phyloP scores from a whole-genome alignment of 2,329 filamentous ascomycete species.

The Hypoxylon sp. region DNA sequence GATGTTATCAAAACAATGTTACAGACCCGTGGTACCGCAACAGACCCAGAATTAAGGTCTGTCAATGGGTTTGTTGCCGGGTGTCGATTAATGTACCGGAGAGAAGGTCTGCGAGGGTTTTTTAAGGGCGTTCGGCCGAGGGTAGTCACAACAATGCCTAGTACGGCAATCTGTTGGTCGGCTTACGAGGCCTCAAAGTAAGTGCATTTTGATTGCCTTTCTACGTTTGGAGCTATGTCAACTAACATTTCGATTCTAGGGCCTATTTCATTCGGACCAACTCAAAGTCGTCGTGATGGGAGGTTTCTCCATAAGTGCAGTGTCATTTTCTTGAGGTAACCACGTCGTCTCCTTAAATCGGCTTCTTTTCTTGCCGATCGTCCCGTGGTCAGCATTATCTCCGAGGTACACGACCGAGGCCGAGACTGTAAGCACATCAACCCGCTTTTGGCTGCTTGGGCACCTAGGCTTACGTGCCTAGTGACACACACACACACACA shows the following conservation, averaged over 20 bases:
- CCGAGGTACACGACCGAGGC: constrained; percentile 43
- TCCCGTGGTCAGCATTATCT: constrained; percentile 41
- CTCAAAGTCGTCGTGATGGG: constrained; percentile 46
- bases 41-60: constrained; percentile 84
- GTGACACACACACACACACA: constrained; percentile 22
- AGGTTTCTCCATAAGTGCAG: constrained; percentile 22
- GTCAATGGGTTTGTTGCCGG: constrained; percentile 86
- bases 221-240: constrained; percentile 2
- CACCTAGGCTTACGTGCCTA: constrained; percentile 21
- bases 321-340: constrained; percentile 37
- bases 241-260: constrained; percentile 45
- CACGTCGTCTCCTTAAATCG: constrained; percentile 34
- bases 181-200: constrained; percentile 79
- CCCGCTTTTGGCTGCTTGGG: constrained; percentile 26
- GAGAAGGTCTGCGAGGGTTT: constrained; percentile 89
- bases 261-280: constrained; percentile 56
- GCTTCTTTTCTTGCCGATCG: constrained; percentile 39
- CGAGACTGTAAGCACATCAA: constrained; percentile 28
- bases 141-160: constrained; percentile 97
- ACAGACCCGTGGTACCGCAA: constrained; percentile 89
- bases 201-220: constrained; percentile 50
- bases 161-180: constrained; percentile 99
- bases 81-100: constrained; percentile 83
- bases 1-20: constrained; percentile 98
- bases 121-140: constrained; percentile 93